A percentile compares a stretch with the other conserved stretches of the same genome.
Conservation (phyloP, 148 eudicot genomes). For the Spergularia bocconei region DNA sequence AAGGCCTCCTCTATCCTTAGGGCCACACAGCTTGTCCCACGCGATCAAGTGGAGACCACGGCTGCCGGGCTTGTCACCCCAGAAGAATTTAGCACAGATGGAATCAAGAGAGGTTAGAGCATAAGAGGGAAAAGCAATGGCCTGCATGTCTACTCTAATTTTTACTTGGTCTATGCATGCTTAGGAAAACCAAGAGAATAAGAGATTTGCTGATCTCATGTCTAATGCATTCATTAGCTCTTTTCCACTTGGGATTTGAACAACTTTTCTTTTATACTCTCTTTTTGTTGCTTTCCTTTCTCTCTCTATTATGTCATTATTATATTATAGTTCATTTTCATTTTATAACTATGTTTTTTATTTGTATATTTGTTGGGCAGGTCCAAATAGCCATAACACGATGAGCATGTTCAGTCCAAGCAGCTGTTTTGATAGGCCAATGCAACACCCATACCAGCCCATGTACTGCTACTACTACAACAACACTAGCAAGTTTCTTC, state of each 20-base stretch:
- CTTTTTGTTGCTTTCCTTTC: slow-evolving; percentile 7
- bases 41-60: too few relatives aligned
- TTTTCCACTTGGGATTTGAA: slow-evolving; percentile 3
- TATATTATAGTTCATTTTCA: background rate
- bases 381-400: slow-evolving; percentile 28
- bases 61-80: too few relatives aligned
- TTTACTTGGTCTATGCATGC: slow-evolving; percentile 25
- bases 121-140: too few relatives aligned
- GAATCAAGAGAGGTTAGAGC: too few relatives aligned
- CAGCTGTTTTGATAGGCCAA: slow-evolving; percentile 38
- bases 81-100: too few relatives aligned
- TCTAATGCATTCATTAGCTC: background rate
- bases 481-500: slow-evolving; percentile 9
- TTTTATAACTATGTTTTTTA: background rate
- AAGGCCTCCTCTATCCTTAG: too few relatives aligned
- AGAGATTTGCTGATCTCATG: slow-evolving; percentile 31
- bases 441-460: slow-evolving; percentile 19
- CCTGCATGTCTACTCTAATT: background rate
- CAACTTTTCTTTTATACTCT: background rate
- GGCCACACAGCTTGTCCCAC: too few relatives aligned
- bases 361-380: slow-evolving; percentile 12
- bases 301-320: background rate
- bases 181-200: slow-evolving; percentile 6
- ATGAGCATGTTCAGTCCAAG: slow-evolving; percentile 34
- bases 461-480: slow-evolving; percentile 22